A percentile compares a stretch with the other conserved stretches of the same genome.
Conservation (phyloP, 768 basidiomycete species). For the Floccularia luteovirens region DNA sequence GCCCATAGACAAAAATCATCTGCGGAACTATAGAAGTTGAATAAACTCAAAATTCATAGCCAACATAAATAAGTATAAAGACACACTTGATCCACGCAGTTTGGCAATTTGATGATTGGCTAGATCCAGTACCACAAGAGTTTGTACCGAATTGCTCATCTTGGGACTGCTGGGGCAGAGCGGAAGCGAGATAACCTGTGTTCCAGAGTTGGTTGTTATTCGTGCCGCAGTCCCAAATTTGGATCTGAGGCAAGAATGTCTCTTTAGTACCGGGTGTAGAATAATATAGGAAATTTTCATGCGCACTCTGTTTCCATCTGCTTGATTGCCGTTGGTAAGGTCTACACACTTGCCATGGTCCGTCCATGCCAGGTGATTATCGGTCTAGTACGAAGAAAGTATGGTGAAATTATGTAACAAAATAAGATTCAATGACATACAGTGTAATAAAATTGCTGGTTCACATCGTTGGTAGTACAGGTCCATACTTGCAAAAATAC, state of each 20-base stretch:
- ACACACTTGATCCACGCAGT: constrained; percentile 59
- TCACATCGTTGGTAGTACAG: constrained; percentile 29
- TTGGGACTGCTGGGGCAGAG: constrained; percentile 42
- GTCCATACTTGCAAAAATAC: constrained; percentile 45
- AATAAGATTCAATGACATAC: constrained; percentile 15
- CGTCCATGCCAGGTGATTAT: constrained; percentile 37
- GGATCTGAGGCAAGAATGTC: neutral
- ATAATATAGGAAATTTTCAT: neutral
- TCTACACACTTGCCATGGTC: constrained; percentile 44
- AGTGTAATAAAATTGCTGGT: constrained; percentile 41
- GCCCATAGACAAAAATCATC: constrained; percentile 72
- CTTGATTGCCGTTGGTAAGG: constrained; percentile 29
- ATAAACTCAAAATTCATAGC: neutral
- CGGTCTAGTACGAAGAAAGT: constrained; percentile 9
- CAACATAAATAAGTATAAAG: constrained; percentile 17
- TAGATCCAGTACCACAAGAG: constrained; percentile 53
- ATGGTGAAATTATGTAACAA: neutral
- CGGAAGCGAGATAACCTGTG: constrained; percentile 33
- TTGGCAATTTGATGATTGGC: constrained; percentile 59
- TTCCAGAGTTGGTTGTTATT: constrained; percentile 44
- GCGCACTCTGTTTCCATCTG: constrained; percentile 34
- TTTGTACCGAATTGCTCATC: constrained; percentile 60
- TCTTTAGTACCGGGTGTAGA: neutral
- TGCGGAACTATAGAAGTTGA: constrained; percentile 29
- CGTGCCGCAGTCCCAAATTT: neutral